Base-by-base conservation (phyloP, 345 rosid species). In the Populus davidiana region DNA sequence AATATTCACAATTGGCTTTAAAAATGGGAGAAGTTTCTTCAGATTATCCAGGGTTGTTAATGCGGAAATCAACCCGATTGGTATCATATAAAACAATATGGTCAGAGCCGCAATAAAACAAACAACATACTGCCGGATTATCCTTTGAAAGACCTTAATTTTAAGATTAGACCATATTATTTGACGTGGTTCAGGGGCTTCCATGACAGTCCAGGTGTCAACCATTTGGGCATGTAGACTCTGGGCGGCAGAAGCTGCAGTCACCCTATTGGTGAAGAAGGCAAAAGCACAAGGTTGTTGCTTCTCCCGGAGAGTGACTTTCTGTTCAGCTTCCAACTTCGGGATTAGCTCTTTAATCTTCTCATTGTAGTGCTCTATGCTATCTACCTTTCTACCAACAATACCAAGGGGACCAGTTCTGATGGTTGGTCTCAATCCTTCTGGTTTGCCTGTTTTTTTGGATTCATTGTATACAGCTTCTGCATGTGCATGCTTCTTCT, bases 201-300 rank as follows among this genome's bases (percentile, higher is more conserved):
- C 93, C 0, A 41, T 80, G 73, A 88, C 98, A 0, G 88, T 89
- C 97, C 97, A 94, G 10, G 25, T 81, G 80, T 93, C 89, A 20
- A 83, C 90, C 86, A 89, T 78, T 75, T 84, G 94, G 69, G 95
- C 90, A 72, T 93, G 97, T 6, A 94, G 86, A 79, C 92, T 88
- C 83, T 90, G 98, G 67, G 94, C 86, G 5, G 98, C 97, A 75
- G 74, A 80, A 43, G 98, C 91, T 0, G 98, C 95, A 56, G 90
- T 44, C 29, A 90, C 87, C 81, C 93, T 81, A 76, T 64, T 87
- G 69, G 78, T 91, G 85, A 94, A 94, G 92, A 94, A 93, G 36
- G 93, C 91, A 11, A 94, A 39, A 47, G 98, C 97, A 5, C 98
- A 78, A 18, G 80, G 61, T 73, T 83, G 90, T 73, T 94, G 98